Percentiles rank a stretch among this genome's conserved stretches.
These are phyloP conservation scores for Podila horticola DNA, from an alignment of 192 early-diverging fungal genomes.

Conservation along the genomic window DNA sequence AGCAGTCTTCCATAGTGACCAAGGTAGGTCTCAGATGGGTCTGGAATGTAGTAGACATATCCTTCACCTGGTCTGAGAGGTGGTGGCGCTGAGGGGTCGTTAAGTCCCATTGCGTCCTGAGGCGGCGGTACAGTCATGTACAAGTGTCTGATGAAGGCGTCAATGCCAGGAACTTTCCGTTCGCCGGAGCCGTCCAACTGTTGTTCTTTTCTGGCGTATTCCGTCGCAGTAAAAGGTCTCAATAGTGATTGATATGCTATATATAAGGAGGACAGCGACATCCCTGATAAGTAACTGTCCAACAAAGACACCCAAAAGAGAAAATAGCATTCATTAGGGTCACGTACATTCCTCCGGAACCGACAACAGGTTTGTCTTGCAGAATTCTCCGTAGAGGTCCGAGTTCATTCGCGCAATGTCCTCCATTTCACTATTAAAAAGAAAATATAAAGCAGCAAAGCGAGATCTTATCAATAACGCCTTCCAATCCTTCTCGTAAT, in stretches of 20 bases:
- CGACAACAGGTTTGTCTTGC: slow-evolving; percentile 2
- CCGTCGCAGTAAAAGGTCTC: background rate
- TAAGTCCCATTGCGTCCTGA: background rate
- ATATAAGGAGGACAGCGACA: background rate
- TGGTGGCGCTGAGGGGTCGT: background rate
- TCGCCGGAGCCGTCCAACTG: background rate
- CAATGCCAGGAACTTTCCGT: slow-evolving; percentile 3
- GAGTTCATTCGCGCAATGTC: slow-evolving; percentile 42
- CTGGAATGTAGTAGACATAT: slow-evolving; percentile 27
- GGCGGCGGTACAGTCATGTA: slow-evolving; percentile 11
- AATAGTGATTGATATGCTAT: slow-evolving; percentile 3
- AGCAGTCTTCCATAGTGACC: slow-evolving; percentile 28
- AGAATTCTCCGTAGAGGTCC: slow-evolving; percentile 28
- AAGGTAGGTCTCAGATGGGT: slow-evolving; percentile 4
- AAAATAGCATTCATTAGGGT: background rate
- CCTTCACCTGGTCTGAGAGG: slow-evolving; percentile 22
- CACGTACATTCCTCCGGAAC: background rate
- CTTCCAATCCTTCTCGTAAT: background rate
- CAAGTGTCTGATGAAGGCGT: slow-evolving; percentile 26
- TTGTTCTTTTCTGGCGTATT: background rate
- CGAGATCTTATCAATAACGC: background rate
- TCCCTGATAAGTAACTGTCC: background rate
- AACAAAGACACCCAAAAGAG: background rate
- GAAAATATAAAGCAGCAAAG: background rate
- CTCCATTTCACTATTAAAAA: slow-evolving; percentile 32